Evolutionary conservation across 768 basidiomycete genomes (phyloP), one percentile per base, ranked within the genome.

Genomic region (Mycena olivaceomarginata): DNA sequence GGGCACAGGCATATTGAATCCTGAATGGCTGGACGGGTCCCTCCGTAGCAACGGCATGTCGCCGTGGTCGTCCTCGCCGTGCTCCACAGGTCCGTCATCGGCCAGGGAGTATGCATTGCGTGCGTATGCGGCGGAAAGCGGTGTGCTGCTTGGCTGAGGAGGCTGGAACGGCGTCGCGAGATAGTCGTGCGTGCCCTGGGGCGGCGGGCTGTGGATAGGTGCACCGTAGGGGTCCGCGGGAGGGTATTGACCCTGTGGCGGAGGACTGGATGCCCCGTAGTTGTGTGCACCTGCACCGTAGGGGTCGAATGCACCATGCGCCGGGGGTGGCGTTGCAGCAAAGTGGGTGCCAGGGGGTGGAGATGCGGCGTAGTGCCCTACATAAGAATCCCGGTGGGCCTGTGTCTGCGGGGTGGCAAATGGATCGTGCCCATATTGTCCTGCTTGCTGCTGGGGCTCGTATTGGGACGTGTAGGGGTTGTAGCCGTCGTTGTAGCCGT

Each of bases 401-500:
- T 77, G 72, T 57, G 70, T 48, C 25, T 81, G 78, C 18, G 80
- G 82, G 18, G 85, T 79, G 7, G 75, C 70, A 64, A 81, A 64
- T 77, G 82, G 72, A 82, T 81, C 67, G 37, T n/a, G 11, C 8
- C 13, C 46, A 62, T 72, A 80, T 77, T 75, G 67, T 45, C 56
- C 77, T 68, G 75, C 74, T 37, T 66, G 79, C 73, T 87, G 84
- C 77, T 87, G 86, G 56, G 86, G 88, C 75, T 90, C 89, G 75
- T 88, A 89, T 8, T 88, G 88, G 63, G 85, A 76, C 67, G 85
- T 80, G 77, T 93, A 92, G 10, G 91, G 89, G 76, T 86, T 87
- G 83, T 93, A 93, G 0, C 93, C 93, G 74, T 95, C 94, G 81
- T 94, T 93, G 84, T 94, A 94, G 72, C 90, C 90, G 40, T 90